Base-by-base conservation (phyloP, 225 moss, liverwort and hornwort species). In the Sphagnum tenellum region DNA sequence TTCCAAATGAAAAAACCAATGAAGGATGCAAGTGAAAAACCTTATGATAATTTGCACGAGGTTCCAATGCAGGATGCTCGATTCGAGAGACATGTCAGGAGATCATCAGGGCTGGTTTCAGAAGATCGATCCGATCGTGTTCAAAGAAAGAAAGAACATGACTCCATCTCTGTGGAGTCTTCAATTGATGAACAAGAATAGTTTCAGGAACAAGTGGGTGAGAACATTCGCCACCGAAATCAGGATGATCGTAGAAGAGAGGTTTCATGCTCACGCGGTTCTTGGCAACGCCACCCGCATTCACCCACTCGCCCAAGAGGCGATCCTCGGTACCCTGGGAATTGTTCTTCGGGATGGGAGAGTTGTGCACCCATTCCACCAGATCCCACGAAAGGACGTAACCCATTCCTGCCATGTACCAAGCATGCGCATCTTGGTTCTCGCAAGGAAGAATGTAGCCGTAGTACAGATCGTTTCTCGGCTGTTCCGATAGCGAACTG, bases 351-450 rank as follows among this genome's bases (percentile, higher is more conserved):
- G 86, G 73, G 3, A 86, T 64, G 3, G 81, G 75, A 2, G 85
- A 89, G 9, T 78, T 65, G 58, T 60, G 68, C 3, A 92, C 79
- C 73, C 87, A 89, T 66, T 75, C 4, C 66, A 92, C 89, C 59
- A 92, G 55, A 29, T 92, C 87, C 89, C 89, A 92, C 1, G 84
- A 78, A 51, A 92, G 65, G 11, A 92, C 54, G 60, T 92, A 89
- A 5, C 92, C 92, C 89, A 83, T 85, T 46, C 85, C 87, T 10
- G 87, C 87, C 89, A 92, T 89, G 67, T 87, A 89, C 45, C 73
- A 70, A 0, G 10, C 0, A 66, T 89, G 75, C 3, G 89, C 65
- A 6, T 89, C 11, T 3, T 65, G n/a, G 7, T 79, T 92, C 45
- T 77, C 61, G 55, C 89, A 89, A 0, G 89, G 89, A 0, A 92